Evolutionary conservation across 129 eudicot species (phyloP), one percentile per base, ranked within the genome.

Genomic region (Tagetes erecta): DNA sequence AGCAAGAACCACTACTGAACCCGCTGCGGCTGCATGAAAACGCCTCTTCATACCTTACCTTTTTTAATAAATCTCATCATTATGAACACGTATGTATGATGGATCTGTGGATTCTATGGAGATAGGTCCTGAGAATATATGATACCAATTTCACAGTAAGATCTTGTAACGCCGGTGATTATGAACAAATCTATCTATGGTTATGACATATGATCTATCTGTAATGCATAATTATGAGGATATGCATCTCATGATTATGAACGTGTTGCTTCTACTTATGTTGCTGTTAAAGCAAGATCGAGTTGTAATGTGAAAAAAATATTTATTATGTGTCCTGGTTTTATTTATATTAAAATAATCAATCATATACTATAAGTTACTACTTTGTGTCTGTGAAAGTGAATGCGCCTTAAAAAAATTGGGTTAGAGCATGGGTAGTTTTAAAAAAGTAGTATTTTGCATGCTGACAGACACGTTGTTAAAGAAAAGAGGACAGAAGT

Each of bases 1-100:
- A 83, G 83, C 92, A 8, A 68, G 68, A 79, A 41, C 55, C 56
- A 41, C n/a, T 0, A 0, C 38, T 39, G 72, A 40, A 71, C 47
- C 67, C 42, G 10, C 73, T 72, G 75, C 68, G 4, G 59, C 30
- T 6, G 33, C 75, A 34, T 76, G 71, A 78, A 30, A 60, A 11
- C 50, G 51, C 33, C 41, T 42, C 12, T 3, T 38, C 36, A 65
- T 75, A 51, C 27, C 27, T 20, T 20, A 20, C 37, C 39, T 74
- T 64, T 42, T 57, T 60, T 7, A 62, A 3, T 47, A 34, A 40
- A 31, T 11, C 40, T 14, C 44, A 64, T 64, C 71, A 63, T 74
- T 36, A 44, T 49, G 51, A 42, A 30, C 59, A 12, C 0, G 27
- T 20, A 20, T 20, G 27, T 20, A 20, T 20, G 27, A 20, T 20